phyloP scores from a whole-genome alignment of 2,329 filamentous ascomycete genomes.

The Diplodia mutila region DNA sequence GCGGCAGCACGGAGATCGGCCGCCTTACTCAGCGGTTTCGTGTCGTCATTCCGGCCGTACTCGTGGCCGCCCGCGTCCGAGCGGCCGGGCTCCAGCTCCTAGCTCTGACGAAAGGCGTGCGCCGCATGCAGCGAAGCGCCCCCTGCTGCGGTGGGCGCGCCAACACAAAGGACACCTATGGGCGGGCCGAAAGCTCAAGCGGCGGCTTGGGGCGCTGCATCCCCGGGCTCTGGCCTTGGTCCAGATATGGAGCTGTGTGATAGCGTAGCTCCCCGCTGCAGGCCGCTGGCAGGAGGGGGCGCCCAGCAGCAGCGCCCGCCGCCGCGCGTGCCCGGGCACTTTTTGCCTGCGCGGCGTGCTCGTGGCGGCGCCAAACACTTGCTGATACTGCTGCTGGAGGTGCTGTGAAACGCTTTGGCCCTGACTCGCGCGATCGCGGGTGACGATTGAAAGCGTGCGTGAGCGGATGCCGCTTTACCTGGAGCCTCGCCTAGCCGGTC shows the following conservation, averaged over 20 bases:
- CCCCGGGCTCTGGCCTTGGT: slow-evolving; percentile 11
- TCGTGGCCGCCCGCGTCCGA: slow-evolving; percentile 11
- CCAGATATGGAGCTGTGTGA: slow-evolving; percentile 20
- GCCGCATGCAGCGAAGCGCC: slow-evolving; percentile 19
- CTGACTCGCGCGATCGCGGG: slow-evolving; percentile 22
- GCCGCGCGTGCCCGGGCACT: slow-evolving; percentile 2
- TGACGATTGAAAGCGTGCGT: slow-evolving; percentile 24
- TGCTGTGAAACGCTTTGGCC: slow-evolving; percentile 21
- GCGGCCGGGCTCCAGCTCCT: slow-evolving; percentile 7
- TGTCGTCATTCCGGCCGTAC: slow-evolving; percentile 13
- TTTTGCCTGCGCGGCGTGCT: slow-evolving; percentile 10
- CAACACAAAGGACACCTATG: slow-evolving; percentile 23
- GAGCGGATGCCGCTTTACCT: slow-evolving; percentile 23
- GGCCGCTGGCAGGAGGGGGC: slow-evolving; percentile 12
- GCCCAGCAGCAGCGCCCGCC: not conserved
- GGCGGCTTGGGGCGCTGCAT: slow-evolving; percentile 19
- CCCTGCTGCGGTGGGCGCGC: slow-evolving; percentile 17
- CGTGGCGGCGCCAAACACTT: slow-evolving; percentile 14
- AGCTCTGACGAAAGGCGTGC: slow-evolving; percentile 14
- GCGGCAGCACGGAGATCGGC: not conserved
- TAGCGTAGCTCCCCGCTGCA: slow-evolving; percentile 18
- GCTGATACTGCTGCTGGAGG: slow-evolving; percentile 3
- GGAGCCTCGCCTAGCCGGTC: slow-evolving; percentile 23
- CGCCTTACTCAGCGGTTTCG: slow-evolving; percentile 7
- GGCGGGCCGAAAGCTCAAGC: slow-evolving; percentile 19